Evolutionary conservation across 768 basidiomycete species (phyloP).

Genomic region (Cantharellus anzutake): DNA sequence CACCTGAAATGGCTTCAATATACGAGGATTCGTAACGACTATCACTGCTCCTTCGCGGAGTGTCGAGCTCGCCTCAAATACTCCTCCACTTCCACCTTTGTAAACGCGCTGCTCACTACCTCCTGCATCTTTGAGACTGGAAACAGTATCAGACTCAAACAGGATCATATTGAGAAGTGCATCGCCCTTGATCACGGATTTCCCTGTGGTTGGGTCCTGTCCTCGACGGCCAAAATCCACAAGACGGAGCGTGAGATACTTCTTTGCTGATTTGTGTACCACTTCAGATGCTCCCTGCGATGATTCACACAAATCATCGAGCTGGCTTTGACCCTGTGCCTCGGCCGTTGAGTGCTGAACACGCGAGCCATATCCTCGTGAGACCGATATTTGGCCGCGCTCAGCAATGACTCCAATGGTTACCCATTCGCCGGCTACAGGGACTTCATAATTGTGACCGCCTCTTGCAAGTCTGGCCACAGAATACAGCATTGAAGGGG

Average conservation of each 20-base stretch:
- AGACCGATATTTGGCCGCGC: conserved; percentile 59
- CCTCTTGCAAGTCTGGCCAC: conserved; percentile 56
- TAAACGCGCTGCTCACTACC: conserved; percentile 42
- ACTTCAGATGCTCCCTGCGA: too few relatives aligned
- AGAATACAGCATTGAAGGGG: conserved; percentile 80
- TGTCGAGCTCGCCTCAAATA: conserved; percentile 76
- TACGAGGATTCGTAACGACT: conserved; percentile 70
- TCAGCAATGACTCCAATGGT: conserved; percentile 93
- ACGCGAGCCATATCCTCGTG: conserved; percentile 19
- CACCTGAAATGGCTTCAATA: conserved; percentile 77
- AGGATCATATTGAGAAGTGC: conserved; percentile 66
- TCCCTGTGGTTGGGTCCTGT: conserved; percentile 28
- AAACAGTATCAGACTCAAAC: conserved; percentile 62
- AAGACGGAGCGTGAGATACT: conserved; percentile 72
- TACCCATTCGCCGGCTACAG: conserved; percentile 84
- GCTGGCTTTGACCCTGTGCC: conserved; percentile 8
- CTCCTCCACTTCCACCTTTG: conserved; percentile 79
- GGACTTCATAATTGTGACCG: conserved; percentile 76
- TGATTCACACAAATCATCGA: too few relatives aligned
- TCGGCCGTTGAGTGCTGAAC: conserved; percentile 1
- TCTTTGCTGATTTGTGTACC: conserved; percentile 38
- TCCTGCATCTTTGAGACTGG: conserved; percentile 27
- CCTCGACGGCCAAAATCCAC: conserved; percentile 55
- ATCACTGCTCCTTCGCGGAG: conserved; percentile 79
- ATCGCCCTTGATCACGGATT: conserved; percentile 52